Evolutionary conservation across 1,139 yeast genomes (phyloP).

Genomic region (Hanseniaspora gamundiae): DNA sequence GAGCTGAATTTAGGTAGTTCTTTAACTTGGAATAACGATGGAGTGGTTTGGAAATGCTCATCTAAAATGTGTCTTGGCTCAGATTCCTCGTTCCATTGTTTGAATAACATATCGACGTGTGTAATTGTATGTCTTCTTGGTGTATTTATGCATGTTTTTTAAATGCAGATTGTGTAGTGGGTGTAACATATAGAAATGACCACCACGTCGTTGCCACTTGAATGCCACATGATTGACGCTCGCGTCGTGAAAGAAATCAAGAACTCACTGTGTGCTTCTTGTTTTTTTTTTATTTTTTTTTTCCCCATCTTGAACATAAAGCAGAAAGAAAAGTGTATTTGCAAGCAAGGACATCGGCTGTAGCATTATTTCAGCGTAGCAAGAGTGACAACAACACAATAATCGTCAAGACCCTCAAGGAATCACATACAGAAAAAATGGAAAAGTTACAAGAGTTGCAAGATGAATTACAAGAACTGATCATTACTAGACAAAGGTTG

Average conservation of each 20-base stretch:
- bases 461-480: constrained; percentile 34
- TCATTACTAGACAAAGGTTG: constrained; percentile 51
- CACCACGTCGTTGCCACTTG: no score
- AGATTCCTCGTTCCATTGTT: constrained; percentile 25
- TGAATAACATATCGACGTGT: constrained; percentile 14
- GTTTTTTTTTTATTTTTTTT: no score
- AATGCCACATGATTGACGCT: no score
- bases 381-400: no score
- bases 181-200: neutral
- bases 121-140: constrained; percentile 4
- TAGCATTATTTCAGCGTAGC: no score
- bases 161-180: neutral
- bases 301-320: no score
- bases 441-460: constrained; percentile 23
- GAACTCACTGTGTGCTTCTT: no score
- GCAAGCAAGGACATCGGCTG: no score
- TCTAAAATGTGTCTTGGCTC: constrained; percentile 23
- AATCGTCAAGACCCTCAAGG: no score
- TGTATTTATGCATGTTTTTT: neutral
- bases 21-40: neutral
- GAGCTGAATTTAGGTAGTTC: neutral
- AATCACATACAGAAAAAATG: constrained; percentile 3
- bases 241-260: no score
- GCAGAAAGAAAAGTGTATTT: no score
- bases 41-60: neutral